These are phyloP conservation scores for Oenanthe javanica DNA, from an alignment of 140 eudicot species.

Conservation along the genomic window DNA sequence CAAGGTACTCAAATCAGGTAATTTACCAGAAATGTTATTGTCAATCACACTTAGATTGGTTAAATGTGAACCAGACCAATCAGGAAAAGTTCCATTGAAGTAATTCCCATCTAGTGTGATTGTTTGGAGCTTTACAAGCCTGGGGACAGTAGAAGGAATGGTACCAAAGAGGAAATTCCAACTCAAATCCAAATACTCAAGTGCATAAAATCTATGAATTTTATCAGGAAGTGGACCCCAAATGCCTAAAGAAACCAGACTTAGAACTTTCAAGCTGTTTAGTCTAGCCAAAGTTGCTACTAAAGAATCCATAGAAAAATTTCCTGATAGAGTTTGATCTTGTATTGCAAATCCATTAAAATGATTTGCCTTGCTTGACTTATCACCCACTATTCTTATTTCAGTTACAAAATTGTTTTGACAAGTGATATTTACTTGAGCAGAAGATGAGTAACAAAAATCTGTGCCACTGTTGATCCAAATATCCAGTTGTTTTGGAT, in stretches of 20 bases:
- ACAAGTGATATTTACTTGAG: constrained; percentile 47
- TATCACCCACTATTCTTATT: constrained; percentile 48
- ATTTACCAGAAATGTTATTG: constrained; percentile 34
- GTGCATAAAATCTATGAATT: constrained; percentile 42
- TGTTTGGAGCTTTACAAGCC: constrained; percentile 41
- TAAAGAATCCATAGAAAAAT: constrained; percentile 60
- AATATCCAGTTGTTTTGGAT: constrained; percentile 50
- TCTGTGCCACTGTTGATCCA: constrained; percentile 42
- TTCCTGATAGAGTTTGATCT: constrained; percentile 39
- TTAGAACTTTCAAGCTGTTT: constrained; percentile 47
- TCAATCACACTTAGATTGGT: constrained; percentile 39
- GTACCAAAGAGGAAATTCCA: constrained; percentile 52
- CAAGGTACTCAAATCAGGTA: constrained; percentile 37
- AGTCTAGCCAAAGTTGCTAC: constrained; percentile 61
- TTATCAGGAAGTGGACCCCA: constrained; percentile 66
- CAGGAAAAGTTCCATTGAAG: constrained; percentile 49
- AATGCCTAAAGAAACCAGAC: constrained; percentile 50
- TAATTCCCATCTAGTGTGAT: constrained; percentile 49
- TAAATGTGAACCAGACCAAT: constrained; percentile 38
- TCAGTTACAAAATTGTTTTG: constrained; percentile 47
- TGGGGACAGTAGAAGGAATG: constrained; percentile 44
- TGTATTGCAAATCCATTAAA: constrained; percentile 42
- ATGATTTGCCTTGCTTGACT: constrained; percentile 27
- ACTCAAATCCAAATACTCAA: constrained; percentile 49
- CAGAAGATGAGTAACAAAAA: constrained; percentile 41